Conservation (phyloP, 352 stramenopile species). For the Phytophthora syringae region DNA sequence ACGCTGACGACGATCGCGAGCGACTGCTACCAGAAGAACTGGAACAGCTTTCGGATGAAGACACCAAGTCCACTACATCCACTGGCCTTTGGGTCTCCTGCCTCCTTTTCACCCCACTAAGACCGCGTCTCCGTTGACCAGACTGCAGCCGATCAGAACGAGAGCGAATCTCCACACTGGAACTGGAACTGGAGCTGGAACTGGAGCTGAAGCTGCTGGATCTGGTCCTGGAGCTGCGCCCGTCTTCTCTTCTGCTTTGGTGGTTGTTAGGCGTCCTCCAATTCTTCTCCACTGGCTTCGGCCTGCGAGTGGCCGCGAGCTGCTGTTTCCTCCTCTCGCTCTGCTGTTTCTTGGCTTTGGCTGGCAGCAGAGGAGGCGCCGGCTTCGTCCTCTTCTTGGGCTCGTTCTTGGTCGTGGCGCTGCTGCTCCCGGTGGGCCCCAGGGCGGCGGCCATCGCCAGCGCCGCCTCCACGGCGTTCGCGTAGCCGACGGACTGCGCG, state of each 20-base stretch:
- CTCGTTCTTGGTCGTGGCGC: conserved; percentile 1
- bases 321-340: background rate
- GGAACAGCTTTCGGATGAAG: background rate
- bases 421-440: background rate
- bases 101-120: background rate
- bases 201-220: conserved; percentile 11
- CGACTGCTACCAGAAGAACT: background rate
- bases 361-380: conserved; percentile 20
- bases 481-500: conserved; percentile 28
- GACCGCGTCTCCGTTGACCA: background rate
- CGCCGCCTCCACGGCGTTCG: conserved; percentile 34
- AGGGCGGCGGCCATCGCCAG: conserved; percentile 38
- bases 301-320: background rate
- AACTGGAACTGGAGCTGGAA: conserved; percentile 2
- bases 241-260: background rate
- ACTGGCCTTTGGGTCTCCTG: background rate
- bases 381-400: conserved; percentile 1
- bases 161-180: no score
- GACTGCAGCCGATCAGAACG: background rate
- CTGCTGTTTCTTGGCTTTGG: conserved; percentile 18
- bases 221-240: background rate
- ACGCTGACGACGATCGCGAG: background rate
- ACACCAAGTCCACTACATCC: background rate
- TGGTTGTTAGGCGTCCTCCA: background rate
- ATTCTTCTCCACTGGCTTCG: conserved; percentile 2